Percentiles rank a stretch among this genome's conserved stretches.
Evolutionary conservation across 192 early-diverging fungal genomes (phyloP).

Genomic region (Coemansia sp.): DNA sequence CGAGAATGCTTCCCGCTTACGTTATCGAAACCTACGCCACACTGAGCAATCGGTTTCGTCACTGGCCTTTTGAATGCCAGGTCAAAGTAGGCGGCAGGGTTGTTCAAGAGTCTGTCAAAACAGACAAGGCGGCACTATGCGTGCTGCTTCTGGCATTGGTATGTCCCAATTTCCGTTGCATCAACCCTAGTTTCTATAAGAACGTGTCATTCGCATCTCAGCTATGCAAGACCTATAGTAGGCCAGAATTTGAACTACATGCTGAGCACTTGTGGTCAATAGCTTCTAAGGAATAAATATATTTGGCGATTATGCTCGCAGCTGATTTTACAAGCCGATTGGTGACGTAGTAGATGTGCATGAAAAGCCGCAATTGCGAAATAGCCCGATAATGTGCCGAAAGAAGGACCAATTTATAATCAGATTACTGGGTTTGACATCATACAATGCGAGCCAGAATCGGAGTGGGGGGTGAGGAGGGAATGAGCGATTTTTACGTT

Average conservation of each 20-base stretch:
- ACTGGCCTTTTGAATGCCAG: too few relatives aligned
- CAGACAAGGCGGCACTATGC: neutral
- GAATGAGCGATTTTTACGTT: neutral
- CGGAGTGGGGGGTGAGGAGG: neutral
- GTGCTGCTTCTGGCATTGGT: neutral
- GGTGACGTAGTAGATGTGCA: neutral
- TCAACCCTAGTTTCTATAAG: too few relatives aligned
- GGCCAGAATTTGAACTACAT: too few relatives aligned
- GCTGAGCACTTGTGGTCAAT: too few relatives aligned
- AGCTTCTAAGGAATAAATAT: too few relatives aligned
- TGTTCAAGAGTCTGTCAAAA: too few relatives aligned
- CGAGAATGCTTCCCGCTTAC: neutral
- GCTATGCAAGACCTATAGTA: too few relatives aligned
- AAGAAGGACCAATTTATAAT: neutral
- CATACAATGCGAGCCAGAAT: neutral
- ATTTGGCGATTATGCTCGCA: too few relatives aligned
- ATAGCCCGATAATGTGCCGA: neutral
- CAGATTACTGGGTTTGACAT: neutral
- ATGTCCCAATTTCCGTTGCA: neutral
- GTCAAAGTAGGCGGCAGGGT: too few relatives aligned
- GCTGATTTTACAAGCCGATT: too few relatives aligned
- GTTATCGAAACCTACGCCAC: neutral
- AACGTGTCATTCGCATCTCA: too few relatives aligned
- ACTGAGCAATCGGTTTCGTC: neutral
- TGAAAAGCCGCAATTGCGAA: neutral